These are phyloP conservation scores for Botryotinia globosa DNA, from an alignment of 2,329 filamentous ascomycete genomes.

Conservation along the genomic window DNA sequence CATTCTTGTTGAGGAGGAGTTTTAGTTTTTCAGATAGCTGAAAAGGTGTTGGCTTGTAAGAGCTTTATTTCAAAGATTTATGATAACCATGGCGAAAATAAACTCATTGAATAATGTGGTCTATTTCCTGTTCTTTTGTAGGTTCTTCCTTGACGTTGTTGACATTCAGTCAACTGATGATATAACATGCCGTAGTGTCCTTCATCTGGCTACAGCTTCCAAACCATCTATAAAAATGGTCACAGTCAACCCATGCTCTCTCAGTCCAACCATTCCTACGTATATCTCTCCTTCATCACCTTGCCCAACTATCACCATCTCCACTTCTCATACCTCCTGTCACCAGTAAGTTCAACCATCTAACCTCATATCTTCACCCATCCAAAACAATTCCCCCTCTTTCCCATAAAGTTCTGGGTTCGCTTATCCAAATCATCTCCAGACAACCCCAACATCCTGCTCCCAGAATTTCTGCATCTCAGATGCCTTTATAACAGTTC, in stretches of 20 bases:
- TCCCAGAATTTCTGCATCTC: conserved; percentile 27
- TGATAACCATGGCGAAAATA: background rate
- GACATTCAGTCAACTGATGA: background rate
- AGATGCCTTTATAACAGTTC: conserved; percentile 25
- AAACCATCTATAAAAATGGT: background rate
- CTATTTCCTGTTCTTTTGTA: background rate
- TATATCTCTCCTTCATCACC: conserved; percentile 9
- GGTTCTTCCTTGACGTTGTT: background rate
- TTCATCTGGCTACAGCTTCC: background rate
- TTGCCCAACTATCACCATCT: conserved; percentile 33
- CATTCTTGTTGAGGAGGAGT: background rate
- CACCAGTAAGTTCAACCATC: background rate
- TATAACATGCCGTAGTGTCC: background rate
- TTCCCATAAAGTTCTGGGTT: too few relatives aligned
- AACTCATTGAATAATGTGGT: background rate
- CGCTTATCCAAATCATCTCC: background rate
- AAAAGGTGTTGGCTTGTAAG: background rate
- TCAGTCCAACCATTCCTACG: background rate
- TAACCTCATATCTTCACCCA: conserved; percentile 19
- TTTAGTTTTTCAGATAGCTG: background rate
- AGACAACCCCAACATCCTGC: conserved; percentile 18
- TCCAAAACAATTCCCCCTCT: too few relatives aligned
- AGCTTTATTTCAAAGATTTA: background rate
- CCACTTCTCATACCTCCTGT: conserved; percentile 23
- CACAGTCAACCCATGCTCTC: conserved; percentile 7